Evolutionary conservation across 2,329 filamentous ascomycete species (phyloP), one percentile per base, ranked within the genome.

Genomic region (Penicillium concentricum): DNA sequence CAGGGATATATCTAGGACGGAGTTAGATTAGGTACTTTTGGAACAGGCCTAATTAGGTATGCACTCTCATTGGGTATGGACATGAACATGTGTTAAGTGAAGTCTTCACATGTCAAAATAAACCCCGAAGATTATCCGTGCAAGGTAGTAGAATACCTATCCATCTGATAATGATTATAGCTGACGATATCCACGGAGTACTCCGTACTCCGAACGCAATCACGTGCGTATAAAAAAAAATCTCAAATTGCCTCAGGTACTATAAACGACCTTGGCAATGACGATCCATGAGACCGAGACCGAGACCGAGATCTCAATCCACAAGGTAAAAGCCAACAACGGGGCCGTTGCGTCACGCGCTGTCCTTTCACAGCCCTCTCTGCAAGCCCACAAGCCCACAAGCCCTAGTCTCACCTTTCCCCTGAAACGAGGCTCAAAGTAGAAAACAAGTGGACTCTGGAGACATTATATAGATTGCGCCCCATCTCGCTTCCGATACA

Each of bases 371-470:
- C 22, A 35, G 45, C 30, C 44, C 28, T 44, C 32, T 35, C 32
- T 44, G 30, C 30, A 38, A 48, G 30, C 46, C 22, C 34, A 37
- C 30, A 37, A 44, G 42, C 30, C 43, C 38, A 43, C 32, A 47
- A 47, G 34, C 9, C 42, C 50, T 18, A 43, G 45, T 43, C 44
- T 54, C 44, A 47, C 41, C 43, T 32, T 49, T 26, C 38, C 38
- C 52, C 52, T 51, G 51, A 54, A 54, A 50, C 47, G 46, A 44
- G 52, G 24, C 46, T 55, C 9, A 26, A 55, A 44, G 22, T 7
- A 30, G 30, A n/a, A 45, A 46, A 9, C 7, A 22, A 15, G 18
- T 6, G 44, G 13, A 24, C 8, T n/a, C 20, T 8, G 18, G 44
- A 24, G 44, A 24, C 2, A 22, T 28, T 32, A 15, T 34, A 46